Evolutionary conservation across 208 protist genomes (phyloP).

Genomic region (Acanthamoeba triangularis): DNA sequence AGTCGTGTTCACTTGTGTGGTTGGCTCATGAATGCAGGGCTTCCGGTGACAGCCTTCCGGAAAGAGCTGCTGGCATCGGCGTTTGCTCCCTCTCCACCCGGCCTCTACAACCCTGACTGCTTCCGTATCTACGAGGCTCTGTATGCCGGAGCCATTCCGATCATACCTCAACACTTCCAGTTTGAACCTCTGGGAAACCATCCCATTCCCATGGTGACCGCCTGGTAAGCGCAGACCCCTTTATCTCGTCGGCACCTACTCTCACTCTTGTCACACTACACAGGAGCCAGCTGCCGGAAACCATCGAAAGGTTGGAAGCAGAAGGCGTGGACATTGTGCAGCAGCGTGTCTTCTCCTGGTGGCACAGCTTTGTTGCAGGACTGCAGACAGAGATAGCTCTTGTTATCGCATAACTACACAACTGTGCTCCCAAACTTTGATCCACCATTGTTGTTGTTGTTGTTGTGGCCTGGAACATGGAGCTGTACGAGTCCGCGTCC

Average conservation of each 20-base stretch:
- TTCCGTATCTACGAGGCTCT: constrained; percentile 57
- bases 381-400: constrained; percentile 52
- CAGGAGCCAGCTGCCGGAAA: neutral
- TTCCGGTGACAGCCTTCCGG: constrained; percentile 27
- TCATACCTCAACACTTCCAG: constrained; percentile 38
- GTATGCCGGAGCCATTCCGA: constrained; percentile 41
- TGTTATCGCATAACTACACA: constrained; percentile 23
- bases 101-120: constrained; percentile 65
- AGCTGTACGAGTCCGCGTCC: too few relatives aligned
- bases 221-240: neutral
- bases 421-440: too few relatives aligned
- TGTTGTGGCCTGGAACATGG: too few relatives aligned
- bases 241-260: too few relatives aligned
- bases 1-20: too few relatives aligned
- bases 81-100: constrained; percentile 30
- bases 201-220: constrained; percentile 12
- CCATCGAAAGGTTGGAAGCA: neutral
- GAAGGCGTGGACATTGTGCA: constrained; percentile 31
- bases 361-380: neutral
- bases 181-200: constrained; percentile 67
- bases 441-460: too few relatives aligned
- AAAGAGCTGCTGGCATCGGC: constrained; percentile 46
- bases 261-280: neutral
- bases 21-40: neutral
- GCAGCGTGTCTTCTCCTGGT: constrained; percentile 59